These are phyloP conservation scores for Rubia peregrina DNA, from an alignment of 305 asterid genomes.

Conservation along the genomic window DNA sequence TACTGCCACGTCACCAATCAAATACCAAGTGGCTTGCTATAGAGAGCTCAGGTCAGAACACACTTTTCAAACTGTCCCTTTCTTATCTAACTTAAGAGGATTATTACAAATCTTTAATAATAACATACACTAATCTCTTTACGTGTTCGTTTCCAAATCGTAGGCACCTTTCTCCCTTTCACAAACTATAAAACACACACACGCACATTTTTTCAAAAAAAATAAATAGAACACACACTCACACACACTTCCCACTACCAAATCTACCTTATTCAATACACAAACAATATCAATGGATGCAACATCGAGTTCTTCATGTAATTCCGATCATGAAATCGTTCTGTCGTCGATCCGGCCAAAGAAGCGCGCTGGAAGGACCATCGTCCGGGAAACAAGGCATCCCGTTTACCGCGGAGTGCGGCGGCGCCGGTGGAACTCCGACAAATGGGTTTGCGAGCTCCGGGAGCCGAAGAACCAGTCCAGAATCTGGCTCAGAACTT, in stretches of 20 bases:
- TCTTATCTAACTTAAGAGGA: background rate
- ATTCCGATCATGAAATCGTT: background rate
- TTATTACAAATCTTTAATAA: background rate
- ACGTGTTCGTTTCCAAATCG: constrained; percentile 12
- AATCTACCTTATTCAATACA: background rate
- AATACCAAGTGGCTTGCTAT: background rate
- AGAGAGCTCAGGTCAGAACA: background rate
- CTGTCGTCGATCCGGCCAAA: constrained; percentile 45
- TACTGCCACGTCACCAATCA: background rate
- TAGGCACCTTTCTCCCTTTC: background rate
- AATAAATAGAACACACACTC: background rate
- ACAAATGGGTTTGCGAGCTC: constrained; percentile 71
- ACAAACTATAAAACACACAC: background rate
- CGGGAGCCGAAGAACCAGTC: constrained; percentile 52
- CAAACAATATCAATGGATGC: constrained; percentile 9
- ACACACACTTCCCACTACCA: background rate
- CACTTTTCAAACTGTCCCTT: background rate
- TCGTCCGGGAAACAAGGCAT: constrained; percentile 69
- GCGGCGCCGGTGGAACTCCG: constrained; percentile 39
- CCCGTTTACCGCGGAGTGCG: constrained; percentile 70
- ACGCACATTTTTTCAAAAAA: too few species aligned
- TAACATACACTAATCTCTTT: background rate
- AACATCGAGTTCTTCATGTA: background rate
- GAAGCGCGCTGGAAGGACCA: constrained; percentile 58
- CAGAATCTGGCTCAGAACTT: constrained; percentile 68